Base-by-base conservation (phyloP, 331 rosid species). In the Malus hybrid region DNA sequence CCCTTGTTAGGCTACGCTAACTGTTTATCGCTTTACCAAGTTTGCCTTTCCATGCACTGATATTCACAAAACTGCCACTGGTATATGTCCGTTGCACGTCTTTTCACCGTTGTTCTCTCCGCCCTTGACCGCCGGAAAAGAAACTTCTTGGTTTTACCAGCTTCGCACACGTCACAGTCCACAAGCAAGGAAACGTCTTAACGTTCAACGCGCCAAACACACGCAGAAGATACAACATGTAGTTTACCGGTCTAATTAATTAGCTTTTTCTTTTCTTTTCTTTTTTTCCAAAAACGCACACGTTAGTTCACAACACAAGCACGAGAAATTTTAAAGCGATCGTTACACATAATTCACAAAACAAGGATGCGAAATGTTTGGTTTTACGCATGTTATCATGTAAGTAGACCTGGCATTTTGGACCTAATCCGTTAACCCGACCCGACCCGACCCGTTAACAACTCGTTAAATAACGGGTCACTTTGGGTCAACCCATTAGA, bases 241-340 rank as follows among this genome's bases (percentile, higher is more conserved):
- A 10, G 65, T 22, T 60, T 60, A 60, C 31, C 65, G 18, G 65
- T 24, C 65, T 22, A 11, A 9, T 22, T 9, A 59, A 4, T 13
- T 14, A 5, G 56, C 57, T 0, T 4, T 9, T 39, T 2, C 0
- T 10, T 3, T 10, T 10, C 0, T 29, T 7, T 2, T 5, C 1
- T 33, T 33, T 34, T 1, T 7, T 24, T 24, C 10, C 3, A 36
- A 9, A 39, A 39, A 39, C 46, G 12, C 46, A 39, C 46, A 39
- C 0, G 0, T 10, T 0, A 39, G 12, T 39, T 39, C 46, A 39
- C 46, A 39, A 39, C 44, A 0, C 10, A 36, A 10, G 12, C 46
- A 39, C 4, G 3, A 36, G 1, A 39, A 39, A 0, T 9, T 10
- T 39, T 9, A 0, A 2, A 3, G 1, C 4, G 12, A 39, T 39